Percentiles rank a stretch among this genome's conserved stretches.
Evolutionary conservation across 208 protist species (phyloP).

Genomic region (Leishmania arabica): DNA sequence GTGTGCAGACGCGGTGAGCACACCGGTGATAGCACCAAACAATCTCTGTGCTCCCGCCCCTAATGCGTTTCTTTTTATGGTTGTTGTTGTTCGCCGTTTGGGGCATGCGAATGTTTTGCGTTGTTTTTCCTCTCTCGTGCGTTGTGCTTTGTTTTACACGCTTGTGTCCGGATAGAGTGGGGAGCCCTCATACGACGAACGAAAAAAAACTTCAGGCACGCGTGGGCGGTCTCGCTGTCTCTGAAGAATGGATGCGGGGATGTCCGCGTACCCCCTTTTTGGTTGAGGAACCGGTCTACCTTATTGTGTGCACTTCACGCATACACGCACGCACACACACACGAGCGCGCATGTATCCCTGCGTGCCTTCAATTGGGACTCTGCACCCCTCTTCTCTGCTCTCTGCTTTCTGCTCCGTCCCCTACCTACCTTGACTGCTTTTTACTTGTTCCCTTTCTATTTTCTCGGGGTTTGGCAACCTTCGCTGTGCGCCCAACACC

Average conservation of each 20-base stretch:
- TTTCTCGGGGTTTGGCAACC: not conserved
- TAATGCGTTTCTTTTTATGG: not conserved
- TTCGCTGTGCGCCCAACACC: not conserved
- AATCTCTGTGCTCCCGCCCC: not conserved
- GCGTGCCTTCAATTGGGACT: not conserved
- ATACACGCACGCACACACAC: not conserved
- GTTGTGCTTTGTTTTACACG: not conserved
- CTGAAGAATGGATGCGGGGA: not conserved
- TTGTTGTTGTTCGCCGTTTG: not conserved
- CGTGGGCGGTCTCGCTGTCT: not conserved
- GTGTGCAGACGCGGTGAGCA: not conserved
- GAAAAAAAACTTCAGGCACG: not conserved
- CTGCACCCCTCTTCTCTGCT: not conserved
- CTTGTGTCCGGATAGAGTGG: not conserved
- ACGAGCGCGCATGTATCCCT: not conserved
- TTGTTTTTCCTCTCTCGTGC: not conserved
- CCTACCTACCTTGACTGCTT: not conserved
- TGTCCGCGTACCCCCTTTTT: not conserved
- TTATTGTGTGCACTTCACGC: not conserved
- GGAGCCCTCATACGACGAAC: not conserved
- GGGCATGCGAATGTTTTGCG: not conserved
- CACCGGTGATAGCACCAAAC: not conserved
- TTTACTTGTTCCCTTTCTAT: not conserved
- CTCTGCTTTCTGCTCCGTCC: not conserved
- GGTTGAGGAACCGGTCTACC: not conserved